Percentiles rank a stretch among this genome's conserved stretches.
phyloP scores from a whole-genome alignment of 257 asterid species.

The Solanum okadae region DNA sequence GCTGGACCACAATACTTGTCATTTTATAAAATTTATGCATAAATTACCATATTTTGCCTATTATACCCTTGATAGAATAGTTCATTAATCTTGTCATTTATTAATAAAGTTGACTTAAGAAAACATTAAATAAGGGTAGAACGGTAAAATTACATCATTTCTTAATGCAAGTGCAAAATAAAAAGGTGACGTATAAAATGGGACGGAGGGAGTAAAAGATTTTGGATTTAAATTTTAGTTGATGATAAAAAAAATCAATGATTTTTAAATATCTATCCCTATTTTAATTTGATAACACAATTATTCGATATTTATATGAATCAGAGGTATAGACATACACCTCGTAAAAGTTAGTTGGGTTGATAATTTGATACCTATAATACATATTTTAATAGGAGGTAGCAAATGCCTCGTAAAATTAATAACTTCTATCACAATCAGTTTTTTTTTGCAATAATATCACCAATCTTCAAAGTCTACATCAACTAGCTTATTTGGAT shows the following conservation, averaged over 20 bases:
- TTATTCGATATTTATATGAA: background rate
- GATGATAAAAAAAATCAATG: background rate
- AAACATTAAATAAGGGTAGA: too few species aligned
- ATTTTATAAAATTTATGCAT: too few species aligned
- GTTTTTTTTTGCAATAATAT: too few species aligned
- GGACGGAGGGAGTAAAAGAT: too few species aligned
- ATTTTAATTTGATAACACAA: background rate
- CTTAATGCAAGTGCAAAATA: too few species aligned
- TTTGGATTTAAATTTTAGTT: background rate
- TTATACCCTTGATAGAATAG: too few species aligned
- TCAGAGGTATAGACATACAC: background rate
- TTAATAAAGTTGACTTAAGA: too few species aligned
- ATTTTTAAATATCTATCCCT: background rate
- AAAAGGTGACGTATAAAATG: too few species aligned
- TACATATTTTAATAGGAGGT: background rate
- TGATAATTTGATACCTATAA: background rate
- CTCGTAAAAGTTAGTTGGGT: background rate
- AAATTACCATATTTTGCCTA: too few species aligned
- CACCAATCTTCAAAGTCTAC: background rate
- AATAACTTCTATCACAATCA: background rate
- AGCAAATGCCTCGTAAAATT: background rate
- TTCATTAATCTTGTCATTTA: too few species aligned
- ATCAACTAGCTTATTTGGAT: background rate
- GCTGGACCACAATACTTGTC: too few species aligned
- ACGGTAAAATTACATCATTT: too few species aligned